Conservation (phyloP, 345 rosid species). For the Bruguiera sexangula region DNA sequence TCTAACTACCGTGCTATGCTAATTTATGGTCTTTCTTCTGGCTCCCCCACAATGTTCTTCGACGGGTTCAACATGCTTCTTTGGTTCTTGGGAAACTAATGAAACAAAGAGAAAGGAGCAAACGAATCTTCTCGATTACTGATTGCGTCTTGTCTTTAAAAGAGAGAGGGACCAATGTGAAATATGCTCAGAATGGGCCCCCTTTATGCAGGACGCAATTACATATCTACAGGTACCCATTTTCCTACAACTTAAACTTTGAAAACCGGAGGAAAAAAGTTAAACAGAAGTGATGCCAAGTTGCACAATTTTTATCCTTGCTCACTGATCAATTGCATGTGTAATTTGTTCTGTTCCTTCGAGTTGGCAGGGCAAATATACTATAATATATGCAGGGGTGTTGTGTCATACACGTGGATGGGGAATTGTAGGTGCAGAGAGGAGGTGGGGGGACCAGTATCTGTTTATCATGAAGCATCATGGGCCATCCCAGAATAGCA, state of each 20-base stretch:
- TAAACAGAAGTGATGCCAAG: not conserved
- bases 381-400: not conserved
- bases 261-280: not conserved
- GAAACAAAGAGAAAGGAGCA: not conserved
- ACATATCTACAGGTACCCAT: not conserved
- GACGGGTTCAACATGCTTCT: not conserved
- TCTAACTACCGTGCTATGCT: no score
- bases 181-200: not conserved
- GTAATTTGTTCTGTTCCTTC: constrained; percentile 8
- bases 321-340: not conserved
- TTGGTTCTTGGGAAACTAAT: not conserved
- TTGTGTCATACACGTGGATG: not conserved
- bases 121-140: constrained; percentile 17
- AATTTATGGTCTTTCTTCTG: no score
- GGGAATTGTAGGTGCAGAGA: not conserved
- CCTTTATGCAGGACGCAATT: not conserved
- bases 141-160: constrained; percentile 16
- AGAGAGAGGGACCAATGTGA: constrained; percentile 5
- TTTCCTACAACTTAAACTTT: constrained; percentile 1
- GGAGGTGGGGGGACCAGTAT: not conserved
- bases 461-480: constrained; percentile 6
- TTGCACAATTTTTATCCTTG: no score
- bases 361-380: not conserved
- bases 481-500: constrained; percentile 11
- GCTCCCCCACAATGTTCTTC: no score